Evolutionary conservation across 768 basidiomycete genomes (phyloP), one percentile per base, ranked within the genome.

Genomic region (Baorangia bicolor): DNA sequence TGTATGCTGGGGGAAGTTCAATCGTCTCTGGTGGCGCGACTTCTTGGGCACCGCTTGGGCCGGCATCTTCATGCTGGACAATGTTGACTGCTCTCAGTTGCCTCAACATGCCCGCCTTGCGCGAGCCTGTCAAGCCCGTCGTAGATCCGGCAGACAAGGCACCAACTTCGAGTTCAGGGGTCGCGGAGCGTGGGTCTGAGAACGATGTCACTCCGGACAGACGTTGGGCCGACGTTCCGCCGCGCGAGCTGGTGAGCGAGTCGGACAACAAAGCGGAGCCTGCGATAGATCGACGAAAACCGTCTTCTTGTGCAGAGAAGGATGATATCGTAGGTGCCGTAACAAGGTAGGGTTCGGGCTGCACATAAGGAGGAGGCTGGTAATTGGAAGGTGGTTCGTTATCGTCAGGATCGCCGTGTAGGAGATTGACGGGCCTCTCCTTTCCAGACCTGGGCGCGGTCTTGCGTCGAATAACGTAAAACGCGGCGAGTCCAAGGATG

Each of bases 51-150:
- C 39, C 51, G 59, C 56, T 68, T 70, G 53, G 73, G 2, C 91
- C 90, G 0, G 88, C 91, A 66, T 93, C 91, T 59, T 92, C 89
- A 62, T 93, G 91, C 71, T 92, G 91, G 42, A 92, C 80, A 63
- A 91, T 82, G 65, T 92, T 92, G 33, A 93, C 83, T 0, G 88
- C 79, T 43, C 90, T 75, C 73, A 90, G 73, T 58, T 72, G 75
- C 37, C 85, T 76, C 50, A 78, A 69, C 38, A 67, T 67, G 3
- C 75, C 69, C 10, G 76, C 75, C 50, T 81, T 66, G 59, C 65
- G 71, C 40, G 71, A 73, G 50, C 63, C 67, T 25, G 53, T 62
- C 51, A 66, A 34, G 47, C 51, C 54, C 2, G 61, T 37, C 28
- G 68, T 60, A 11, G 66, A 67, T 49, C 64, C 37, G 42, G 61